A percentile compares a stretch with the other conserved stretches of the same genome.
These are phyloP conservation scores for Colletotrichum tropicale DNA, from an alignment of 2,329 filamentous ascomycete genomes.

Conservation along the genomic window DNA sequence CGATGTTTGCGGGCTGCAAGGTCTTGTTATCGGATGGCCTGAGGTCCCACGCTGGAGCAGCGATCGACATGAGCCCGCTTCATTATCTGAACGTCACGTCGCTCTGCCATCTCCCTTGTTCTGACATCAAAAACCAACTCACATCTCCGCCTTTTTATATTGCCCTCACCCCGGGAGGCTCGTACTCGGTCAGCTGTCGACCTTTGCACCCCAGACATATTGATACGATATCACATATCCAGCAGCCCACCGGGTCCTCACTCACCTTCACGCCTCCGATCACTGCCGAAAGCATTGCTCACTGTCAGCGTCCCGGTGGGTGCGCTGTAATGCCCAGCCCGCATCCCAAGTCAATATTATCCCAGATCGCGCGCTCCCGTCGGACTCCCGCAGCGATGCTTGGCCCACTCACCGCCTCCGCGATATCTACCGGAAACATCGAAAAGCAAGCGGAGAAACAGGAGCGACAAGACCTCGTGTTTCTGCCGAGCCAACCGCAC, in stretches of 20 bases:
- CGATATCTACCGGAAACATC: background rate
- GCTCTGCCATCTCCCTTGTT: background rate
- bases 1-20: background rate
- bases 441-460: slow-evolving; percentile 3
- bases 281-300: background rate
- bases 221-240: background rate
- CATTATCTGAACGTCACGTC: background rate
- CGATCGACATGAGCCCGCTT: background rate
- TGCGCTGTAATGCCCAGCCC: background rate
- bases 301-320: background rate
- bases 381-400: background rate
- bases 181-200: background rate
- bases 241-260: background rate
- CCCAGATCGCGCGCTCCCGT: background rate
- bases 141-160: background rate
- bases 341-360: background rate
- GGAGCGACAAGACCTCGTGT: slow-evolving; percentile 14
- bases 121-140: background rate
- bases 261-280: background rate
- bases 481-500: slow-evolving; percentile 10
- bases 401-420: slow-evolving; percentile 1
- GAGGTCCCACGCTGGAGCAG: background rate
- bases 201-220: background rate
- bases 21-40: background rate
- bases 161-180: background rate